phyloP scores from a whole-genome alignment of 306 rosid species.

The Cucurbita moschata region DNA sequence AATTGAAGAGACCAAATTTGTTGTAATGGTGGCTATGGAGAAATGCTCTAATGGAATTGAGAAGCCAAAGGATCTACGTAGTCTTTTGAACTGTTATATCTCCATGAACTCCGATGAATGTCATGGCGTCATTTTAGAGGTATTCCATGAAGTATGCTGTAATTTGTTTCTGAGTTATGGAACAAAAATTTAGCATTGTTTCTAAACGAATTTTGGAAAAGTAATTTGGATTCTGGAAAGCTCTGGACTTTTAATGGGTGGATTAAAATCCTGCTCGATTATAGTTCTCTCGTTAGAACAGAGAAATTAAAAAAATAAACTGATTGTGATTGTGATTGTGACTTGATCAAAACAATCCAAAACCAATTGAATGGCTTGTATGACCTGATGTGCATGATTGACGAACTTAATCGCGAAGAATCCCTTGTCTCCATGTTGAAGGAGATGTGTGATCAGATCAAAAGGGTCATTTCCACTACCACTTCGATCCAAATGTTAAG shows the following conservation, averaged over 20 bases:
- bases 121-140: slow-evolving; percentile 44
- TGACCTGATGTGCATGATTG: not conserved
- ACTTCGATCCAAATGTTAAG: not conserved
- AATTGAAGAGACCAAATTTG: slow-evolving; percentile 45
- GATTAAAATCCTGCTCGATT: not conserved
- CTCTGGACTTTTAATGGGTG: not conserved
- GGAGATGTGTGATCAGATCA: too few species aligned
- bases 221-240: not conserved
- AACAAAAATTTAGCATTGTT: not conserved
- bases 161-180: slow-evolving; percentile 37
- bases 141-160: slow-evolving; percentile 66
- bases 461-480: too few species aligned
- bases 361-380: not conserved
- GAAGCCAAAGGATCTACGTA: slow-evolving; percentile 62
- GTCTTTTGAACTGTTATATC: slow-evolving; percentile 66
- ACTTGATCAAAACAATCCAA: not conserved
- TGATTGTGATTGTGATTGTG: not conserved
- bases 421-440: not conserved
- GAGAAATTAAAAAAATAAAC: not conserved
- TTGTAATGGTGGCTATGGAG: slow-evolving; percentile 81
- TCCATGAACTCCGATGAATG: slow-evolving; percentile 61
- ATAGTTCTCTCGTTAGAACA: not conserved
- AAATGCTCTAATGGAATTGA: slow-evolving; percentile 62
- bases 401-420: not conserved
- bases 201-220: too few species aligned